phyloP scores from a whole-genome alignment of 352 stramenopile species.

The Bremia lactucae region DNA sequence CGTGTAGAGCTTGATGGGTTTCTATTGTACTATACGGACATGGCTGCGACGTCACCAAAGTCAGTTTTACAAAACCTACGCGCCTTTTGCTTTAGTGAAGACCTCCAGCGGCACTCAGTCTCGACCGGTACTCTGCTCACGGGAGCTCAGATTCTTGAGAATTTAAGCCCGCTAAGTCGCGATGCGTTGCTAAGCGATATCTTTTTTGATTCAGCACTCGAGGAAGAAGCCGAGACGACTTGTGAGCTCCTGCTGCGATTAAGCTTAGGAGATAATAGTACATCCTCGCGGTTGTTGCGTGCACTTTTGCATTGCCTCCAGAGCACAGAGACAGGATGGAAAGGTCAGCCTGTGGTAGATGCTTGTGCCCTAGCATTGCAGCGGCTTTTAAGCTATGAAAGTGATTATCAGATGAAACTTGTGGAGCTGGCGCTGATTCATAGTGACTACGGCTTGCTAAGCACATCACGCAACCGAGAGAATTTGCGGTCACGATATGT shows the following conservation, averaged over 20 bases:
- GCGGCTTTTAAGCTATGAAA: slow-evolving; percentile 49
- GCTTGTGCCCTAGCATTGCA: slow-evolving; percentile 54
- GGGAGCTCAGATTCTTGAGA: slow-evolving; percentile 32
- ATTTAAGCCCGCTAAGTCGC: slow-evolving; percentile 47
- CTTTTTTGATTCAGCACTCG: slow-evolving; percentile 78
- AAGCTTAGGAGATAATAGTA: slow-evolving; percentile 45
- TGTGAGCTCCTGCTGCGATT: slow-evolving; percentile 63
- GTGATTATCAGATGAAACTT: slow-evolving; percentile 47
- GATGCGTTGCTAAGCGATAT: slow-evolving; percentile 60
- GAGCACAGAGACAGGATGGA: slow-evolving; percentile 79
- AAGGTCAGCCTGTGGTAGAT: slow-evolving; percentile 75
- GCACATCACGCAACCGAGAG: slow-evolving; percentile 51
- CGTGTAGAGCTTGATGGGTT: slow-evolving; percentile 66
- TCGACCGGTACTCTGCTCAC: slow-evolving; percentile 16
- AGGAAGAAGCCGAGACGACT: slow-evolving; percentile 80
- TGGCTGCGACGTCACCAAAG: slow-evolving; percentile 59
- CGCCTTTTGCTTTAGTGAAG: slow-evolving; percentile 71
- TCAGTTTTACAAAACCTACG: slow-evolving; percentile 73
- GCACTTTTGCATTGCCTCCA: slow-evolving; percentile 71
- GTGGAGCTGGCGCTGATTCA: slow-evolving; percentile 59
- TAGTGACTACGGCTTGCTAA: slow-evolving; percentile 58
- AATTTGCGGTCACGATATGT: slow-evolving; percentile 52
- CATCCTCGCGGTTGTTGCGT: slow-evolving; percentile 49
- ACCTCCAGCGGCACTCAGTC: slow-evolving; percentile 45
- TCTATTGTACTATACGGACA: slow-evolving; percentile 75